phyloP scores from a whole-genome alignment of 495 filamentous ascomycete genomes.

The Trichoderma gamsii region DNA sequence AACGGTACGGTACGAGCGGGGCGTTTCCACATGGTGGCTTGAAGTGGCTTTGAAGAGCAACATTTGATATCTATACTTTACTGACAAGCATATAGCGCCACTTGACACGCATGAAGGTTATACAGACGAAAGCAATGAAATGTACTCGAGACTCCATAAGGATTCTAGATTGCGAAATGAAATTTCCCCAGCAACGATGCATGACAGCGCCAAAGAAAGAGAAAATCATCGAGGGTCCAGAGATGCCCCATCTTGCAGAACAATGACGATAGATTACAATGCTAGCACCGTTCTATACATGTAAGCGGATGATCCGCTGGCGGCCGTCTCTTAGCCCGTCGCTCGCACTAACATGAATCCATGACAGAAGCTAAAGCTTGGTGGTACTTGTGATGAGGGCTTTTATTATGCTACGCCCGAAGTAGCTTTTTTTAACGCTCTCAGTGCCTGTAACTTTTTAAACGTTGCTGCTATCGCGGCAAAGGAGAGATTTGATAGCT shows the following conservation, averaged over 20 bases:
- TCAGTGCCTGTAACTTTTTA: not conserved
- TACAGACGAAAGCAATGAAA: not conserved
- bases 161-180: not conserved
- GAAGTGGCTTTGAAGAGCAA: not conserved
- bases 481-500: not conserved
- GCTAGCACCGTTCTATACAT: not conserved
- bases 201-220: not conserved
- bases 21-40: conserved; percentile 10
- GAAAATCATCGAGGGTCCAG: not conserved
- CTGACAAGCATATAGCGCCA: not conserved
- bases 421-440: not conserved
- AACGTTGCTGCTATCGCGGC: not conserved
- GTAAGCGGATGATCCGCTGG: conserved; percentile 11
- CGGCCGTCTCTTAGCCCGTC: conserved; percentile 11
- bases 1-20: conserved; percentile 9
- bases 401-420: not conserved
- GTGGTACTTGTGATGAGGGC: not conserved
- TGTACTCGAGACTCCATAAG: not conserved
- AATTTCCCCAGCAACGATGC: not conserved
- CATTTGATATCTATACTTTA: not conserved
- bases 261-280: not conserved
- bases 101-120: not conserved
- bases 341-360: not conserved
- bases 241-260: not conserved
- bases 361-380: not conserved